These are phyloP conservation scores for Fusarium miscanthi DNA, from an alignment of 2,329 filamentous ascomycete species.

Conservation along the genomic window DNA sequence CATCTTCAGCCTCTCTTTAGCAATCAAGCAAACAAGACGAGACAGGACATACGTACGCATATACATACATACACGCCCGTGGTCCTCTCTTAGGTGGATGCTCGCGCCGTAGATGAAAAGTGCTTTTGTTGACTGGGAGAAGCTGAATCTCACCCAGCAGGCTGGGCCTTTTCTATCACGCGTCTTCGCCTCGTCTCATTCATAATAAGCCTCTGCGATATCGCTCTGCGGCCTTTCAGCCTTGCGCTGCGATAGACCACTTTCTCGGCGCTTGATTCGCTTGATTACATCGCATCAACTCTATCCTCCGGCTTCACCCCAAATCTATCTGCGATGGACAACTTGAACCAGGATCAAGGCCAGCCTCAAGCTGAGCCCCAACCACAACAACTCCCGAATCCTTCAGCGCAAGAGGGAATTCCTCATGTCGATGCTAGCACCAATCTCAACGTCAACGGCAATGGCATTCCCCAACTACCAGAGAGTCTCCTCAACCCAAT, in stretches of 20 bases:
- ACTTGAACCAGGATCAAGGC: slow-evolving; percentile 33
- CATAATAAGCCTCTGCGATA: slow-evolving; percentile 33
- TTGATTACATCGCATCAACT: not conserved
- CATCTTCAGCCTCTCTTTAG: slow-evolving; percentile 2
- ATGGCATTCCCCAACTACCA: slow-evolving; percentile 37
- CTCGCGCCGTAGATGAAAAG: slow-evolving; percentile 27
- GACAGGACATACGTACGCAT: not conserved
- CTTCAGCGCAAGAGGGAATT: slow-evolving; percentile 6
- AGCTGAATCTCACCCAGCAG: slow-evolving; percentile 32
- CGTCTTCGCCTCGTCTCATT: slow-evolving; percentile 35
- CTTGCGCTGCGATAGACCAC: slow-evolving; percentile 18
- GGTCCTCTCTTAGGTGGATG: not conserved
- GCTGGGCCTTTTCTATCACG: slow-evolving; percentile 36
- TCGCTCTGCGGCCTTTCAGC: slow-evolving; percentile 28
- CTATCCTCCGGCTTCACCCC: not conserved
- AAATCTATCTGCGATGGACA: slow-evolving; percentile 29
- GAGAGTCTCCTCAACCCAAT: slow-evolving; percentile 36
- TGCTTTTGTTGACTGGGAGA: not conserved
- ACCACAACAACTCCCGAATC: slow-evolving; percentile 32
- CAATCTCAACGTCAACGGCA: slow-evolving; percentile 28
- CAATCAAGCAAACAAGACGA: slow-evolving; percentile 9
- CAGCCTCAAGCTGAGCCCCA: slow-evolving; percentile 37
- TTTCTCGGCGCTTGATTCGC: not conserved
- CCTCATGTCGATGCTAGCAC: slow-evolving; percentile 15
- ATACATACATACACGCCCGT: not conserved